A percentile compares a stretch with the other conserved stretches of the same genome.
These are phyloP conservation scores for Aspergillus candidus DNA, from an alignment of 2,329 filamentous ascomycete genomes.

Conservation along the genomic window DNA sequence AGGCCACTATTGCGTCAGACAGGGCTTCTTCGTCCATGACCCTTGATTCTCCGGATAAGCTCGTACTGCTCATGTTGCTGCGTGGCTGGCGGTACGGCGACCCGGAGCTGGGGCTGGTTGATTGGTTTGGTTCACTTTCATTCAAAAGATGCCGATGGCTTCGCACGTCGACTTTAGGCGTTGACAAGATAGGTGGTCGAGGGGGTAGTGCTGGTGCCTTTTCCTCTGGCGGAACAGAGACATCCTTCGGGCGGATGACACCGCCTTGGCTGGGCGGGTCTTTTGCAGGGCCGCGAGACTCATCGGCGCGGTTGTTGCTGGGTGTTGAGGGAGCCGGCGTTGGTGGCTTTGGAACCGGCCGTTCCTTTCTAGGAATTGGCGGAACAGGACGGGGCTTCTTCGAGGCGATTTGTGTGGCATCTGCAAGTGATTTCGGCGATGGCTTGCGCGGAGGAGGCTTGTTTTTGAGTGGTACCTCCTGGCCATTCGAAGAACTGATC, in stretches of 20 bases:
- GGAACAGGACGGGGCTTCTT: slow-evolving; percentile 14
- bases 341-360: not conserved
- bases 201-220: slow-evolving; percentile 23
- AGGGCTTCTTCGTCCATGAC: slow-evolving; percentile 34
- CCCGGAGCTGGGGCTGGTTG: slow-evolving; percentile 21
- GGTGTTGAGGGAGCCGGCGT: not conserved
- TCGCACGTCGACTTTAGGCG: slow-evolving; percentile 1
- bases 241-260: slow-evolving; percentile 10
- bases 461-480: slow-evolving; percentile 1
- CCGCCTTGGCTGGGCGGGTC: slow-evolving; percentile 10
- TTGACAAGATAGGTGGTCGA: slow-evolving; percentile 10
- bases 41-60: slow-evolving; percentile 16
- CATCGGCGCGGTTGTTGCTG: not conserved
- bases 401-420: slow-evolving; percentile 6
- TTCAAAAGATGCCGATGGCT: slow-evolving; percentile 7
- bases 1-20: slow-evolving; percentile 44
- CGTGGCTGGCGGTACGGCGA: slow-evolving; percentile 22
- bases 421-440: not conserved
- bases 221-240: slow-evolving; percentile 13
- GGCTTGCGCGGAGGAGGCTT: slow-evolving; percentile 9
- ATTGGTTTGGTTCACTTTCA: slow-evolving; percentile 9
- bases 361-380: slow-evolving; percentile 12
- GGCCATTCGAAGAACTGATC: slow-evolving; percentile 2
- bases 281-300: not conserved
- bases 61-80: slow-evolving; percentile 20